These are phyloP conservation scores for Boletus patriciae DNA, from an alignment of 768 basidiomycete genomes.

Conservation along the genomic window DNA sequence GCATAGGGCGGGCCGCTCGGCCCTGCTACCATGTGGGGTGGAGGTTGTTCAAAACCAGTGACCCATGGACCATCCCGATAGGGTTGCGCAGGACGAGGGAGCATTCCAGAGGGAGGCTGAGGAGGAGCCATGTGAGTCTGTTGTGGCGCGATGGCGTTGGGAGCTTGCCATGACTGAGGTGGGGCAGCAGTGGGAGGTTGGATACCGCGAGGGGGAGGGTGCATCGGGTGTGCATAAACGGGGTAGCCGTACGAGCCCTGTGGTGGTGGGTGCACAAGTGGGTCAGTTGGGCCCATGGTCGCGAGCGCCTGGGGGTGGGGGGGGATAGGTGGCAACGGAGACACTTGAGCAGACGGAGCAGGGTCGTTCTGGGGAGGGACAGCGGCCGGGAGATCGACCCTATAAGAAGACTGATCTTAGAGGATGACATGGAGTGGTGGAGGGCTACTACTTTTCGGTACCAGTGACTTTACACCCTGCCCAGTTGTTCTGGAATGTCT, in stretches of 20 bases:
- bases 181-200: slow-evolving; percentile 49
- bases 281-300: slow-evolving; percentile 28
- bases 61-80: slow-evolving; percentile 60
- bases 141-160: slow-evolving; percentile 60
- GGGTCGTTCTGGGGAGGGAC: slow-evolving; percentile 25
- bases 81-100: slow-evolving; percentile 44
- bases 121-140: slow-evolving; percentile 59
- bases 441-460: slow-evolving; percentile 57
- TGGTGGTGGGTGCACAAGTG: slow-evolving; percentile 33
- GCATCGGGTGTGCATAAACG: slow-evolving; percentile 43
- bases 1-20: slow-evolving; percentile 49
- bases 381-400: slow-evolving; percentile 26
- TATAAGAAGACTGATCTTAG: slow-evolving; percentile 5
- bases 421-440: background rate
- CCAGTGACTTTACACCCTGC: slow-evolving; percentile 81
- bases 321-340: slow-evolving; percentile 28
- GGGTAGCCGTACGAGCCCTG: slow-evolving; percentile 32
- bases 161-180: slow-evolving; percentile 65
- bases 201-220: slow-evolving; percentile 40
- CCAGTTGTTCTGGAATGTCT: slow-evolving; percentile 76
- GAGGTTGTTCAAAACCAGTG: slow-evolving; percentile 49
- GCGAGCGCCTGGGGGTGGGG: slow-evolving; percentile 30
- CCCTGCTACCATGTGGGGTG: slow-evolving; percentile 48
- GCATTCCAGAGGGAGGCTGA: slow-evolving; percentile 44
- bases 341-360: slow-evolving; percentile 25